Evolutionary conservation across 208 protist genomes (phyloP), one percentile per base, ranked within the genome.

Genomic region (Eutreptiella sp.): DNA sequence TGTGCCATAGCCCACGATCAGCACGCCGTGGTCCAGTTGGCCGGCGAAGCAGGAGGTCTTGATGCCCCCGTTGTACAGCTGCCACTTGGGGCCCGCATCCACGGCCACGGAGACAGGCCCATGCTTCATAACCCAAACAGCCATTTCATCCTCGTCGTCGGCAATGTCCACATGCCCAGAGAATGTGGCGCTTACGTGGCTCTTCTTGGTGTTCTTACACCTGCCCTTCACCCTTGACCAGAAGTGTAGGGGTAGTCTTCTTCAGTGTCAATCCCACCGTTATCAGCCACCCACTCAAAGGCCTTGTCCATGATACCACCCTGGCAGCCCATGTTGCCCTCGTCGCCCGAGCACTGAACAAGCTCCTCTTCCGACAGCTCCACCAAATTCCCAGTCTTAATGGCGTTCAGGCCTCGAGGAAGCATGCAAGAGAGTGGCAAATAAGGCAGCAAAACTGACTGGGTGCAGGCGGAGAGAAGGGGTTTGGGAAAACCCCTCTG

Each of bases 311-410:
- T 94, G 29, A 92, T 53, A 29, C 93, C 92, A 34, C 92, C 92
- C 53, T 83, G 71, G 78, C 89, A 95, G 63, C 74, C 89, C 36
- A 73, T 19, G 67, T 92, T 76, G 36, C 74, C 74, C 5, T 48
- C 70, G 53, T 87, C 89, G n/a, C n/a, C n/a, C n/a, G n/a, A n/a
- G 68, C 93, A 97, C 24, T 91, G 84, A 33, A 97, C 88, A 53
- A 97, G 76, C 63, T 89, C 64, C 76, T 97, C 87, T 76, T 96
- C 92, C 9, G 90, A 94, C 16, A 97, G 76, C 19, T 47, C 24
- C 1, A 65, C 58, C n/a, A 94, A n/a, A n/a, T n/a, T n/a, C n/a
- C n/a, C n/a, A n/a, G n/a, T n/a, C n/a, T n/a, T n/a, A n/a, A n/a
- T n/a, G n/a, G n/a, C n/a, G n/a, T n/a, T n/a, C n/a, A n/a, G n/a